These are phyloP conservation scores for Nevesoporus exiguus DNA, from an alignment of 768 basidiomycete species.

Conservation along the genomic window DNA sequence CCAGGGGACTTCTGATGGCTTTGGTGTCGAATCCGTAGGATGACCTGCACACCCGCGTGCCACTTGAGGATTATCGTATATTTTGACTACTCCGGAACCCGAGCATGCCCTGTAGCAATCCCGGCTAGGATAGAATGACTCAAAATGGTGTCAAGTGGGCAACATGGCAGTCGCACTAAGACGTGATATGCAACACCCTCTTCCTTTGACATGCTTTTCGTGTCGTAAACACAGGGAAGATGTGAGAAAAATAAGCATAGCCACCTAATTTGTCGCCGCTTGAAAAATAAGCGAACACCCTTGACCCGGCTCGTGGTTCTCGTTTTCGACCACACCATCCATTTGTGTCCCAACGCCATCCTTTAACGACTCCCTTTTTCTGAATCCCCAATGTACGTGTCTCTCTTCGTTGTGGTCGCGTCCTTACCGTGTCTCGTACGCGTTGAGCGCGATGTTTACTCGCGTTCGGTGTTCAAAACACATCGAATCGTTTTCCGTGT, in stretches of 20 bases:
- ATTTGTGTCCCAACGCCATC: conserved; percentile 33
- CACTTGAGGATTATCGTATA: too few relatives aligned
- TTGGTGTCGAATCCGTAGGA: too few relatives aligned
- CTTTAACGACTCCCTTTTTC: conserved; percentile 27
- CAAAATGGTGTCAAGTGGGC: neutral
- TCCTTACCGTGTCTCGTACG: conserved; percentile 24
- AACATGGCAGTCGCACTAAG: neutral
- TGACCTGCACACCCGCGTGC: too few relatives aligned
- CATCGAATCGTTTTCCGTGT: conserved; percentile 17
- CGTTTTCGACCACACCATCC: conserved; percentile 35
- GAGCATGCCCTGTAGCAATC: too few relatives aligned
- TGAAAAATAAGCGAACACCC: conserved; percentile 37
- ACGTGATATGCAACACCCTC: neutral
- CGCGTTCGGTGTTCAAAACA: conserved; percentile 18
- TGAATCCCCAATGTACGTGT: conserved; percentile 31
- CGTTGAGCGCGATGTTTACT: conserved; percentile 22
- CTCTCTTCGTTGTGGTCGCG: conserved; percentile 14
- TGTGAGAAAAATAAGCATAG: conserved; percentile 21
- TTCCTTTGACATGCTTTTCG: neutral
- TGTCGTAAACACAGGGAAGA: conserved; percentile 10
- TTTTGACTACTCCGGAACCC: neutral
- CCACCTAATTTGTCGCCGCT: conserved; percentile 33
- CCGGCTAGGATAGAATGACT: neutral
- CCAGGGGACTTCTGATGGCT: too few relatives aligned
- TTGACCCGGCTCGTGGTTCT: conserved; percentile 34